phyloP scores from a whole-genome alignment of 1,284 basidiomycete species.

The Coniferiporia sulphurascens region DNA sequence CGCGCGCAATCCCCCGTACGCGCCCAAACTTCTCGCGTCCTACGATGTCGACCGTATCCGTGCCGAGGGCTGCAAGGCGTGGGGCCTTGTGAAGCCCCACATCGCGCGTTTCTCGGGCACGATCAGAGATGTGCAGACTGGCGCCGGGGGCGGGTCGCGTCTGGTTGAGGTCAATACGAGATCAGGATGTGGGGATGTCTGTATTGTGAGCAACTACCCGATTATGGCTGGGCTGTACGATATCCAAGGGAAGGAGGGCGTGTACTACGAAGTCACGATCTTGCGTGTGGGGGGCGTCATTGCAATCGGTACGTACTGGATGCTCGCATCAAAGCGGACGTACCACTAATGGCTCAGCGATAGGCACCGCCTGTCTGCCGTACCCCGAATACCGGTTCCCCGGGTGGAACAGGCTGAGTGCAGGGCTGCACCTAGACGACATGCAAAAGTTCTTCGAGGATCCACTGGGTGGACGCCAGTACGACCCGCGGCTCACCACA shows the following conservation, averaged over 20 bases:
- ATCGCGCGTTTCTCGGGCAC: slow-evolving; percentile 36
- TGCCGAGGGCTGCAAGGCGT: slow-evolving; percentile 40
- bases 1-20: slow-evolving; percentile 31
- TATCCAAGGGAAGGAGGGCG: slow-evolving; percentile 45
- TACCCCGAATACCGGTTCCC: slow-evolving; percentile 62
- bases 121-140: slow-evolving; percentile 29
- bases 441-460: slow-evolving; percentile 69
- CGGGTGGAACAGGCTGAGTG: slow-evolving; percentile 67
- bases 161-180: slow-evolving; percentile 39
- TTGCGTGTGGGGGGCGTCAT: slow-evolving; percentile 52
- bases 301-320: slow-evolving; percentile 45
- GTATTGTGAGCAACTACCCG: slow-evolving; percentile 57
- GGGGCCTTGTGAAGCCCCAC: slow-evolving; percentile 42
- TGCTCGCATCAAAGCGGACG: not conserved
- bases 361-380: slow-evolving; percentile 63
- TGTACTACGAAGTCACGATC: slow-evolving; percentile 60
- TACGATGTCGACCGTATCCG: slow-evolving; percentile 44
- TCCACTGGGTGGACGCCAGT: slow-evolving; percentile 53
- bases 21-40: slow-evolving; percentile 45
- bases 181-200: slow-evolving; percentile 42
- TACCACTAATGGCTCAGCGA: not conserved
- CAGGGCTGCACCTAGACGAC: slow-evolving; percentile 64
- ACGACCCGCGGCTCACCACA: slow-evolving; percentile 32
- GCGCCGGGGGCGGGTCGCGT: slow-evolving; percentile 32
- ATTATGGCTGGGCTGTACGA: slow-evolving; percentile 57